Conservation (phyloP, 208 protist genomes). For the Leishmania gerbilli region DNA sequence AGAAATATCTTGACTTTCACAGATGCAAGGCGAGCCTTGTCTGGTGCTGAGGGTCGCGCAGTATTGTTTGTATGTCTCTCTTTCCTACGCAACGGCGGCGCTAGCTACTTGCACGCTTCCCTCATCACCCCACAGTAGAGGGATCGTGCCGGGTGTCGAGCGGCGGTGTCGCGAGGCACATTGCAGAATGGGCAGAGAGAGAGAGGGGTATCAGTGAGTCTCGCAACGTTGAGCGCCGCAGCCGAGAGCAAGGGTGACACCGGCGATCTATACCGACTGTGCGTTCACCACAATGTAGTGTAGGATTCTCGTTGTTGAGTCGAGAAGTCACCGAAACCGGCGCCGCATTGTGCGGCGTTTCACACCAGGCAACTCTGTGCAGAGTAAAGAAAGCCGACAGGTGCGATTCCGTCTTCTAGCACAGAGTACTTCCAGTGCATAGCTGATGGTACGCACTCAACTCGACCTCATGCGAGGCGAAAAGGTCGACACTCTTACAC, state of each 20-base stretch:
- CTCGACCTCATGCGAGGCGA: neutral
- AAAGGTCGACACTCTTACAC: neutral
- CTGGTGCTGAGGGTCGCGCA: neutral
- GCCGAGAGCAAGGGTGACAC: neutral
- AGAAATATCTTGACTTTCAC: neutral
- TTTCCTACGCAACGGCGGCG: neutral
- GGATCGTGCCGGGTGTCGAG: neutral
- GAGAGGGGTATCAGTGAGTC: neutral
- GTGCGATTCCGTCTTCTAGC: neutral
- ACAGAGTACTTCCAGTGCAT: neutral
- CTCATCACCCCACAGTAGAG: no score
- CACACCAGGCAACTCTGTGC: neutral
- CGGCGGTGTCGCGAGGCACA: neutral
- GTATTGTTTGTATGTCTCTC: neutral
- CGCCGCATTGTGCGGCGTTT: neutral
- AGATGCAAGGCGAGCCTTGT: neutral
- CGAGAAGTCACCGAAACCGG: neutral
- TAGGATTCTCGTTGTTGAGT: neutral
- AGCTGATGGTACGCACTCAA: neutral
- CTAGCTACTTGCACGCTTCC: neutral
- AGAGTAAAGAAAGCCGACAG: neutral
- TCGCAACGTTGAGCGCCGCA: neutral
- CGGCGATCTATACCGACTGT: neutral
- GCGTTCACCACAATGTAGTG: neutral
- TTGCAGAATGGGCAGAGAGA: neutral